A percentile compares a stretch with the other conserved stretches of the same genome.
phyloP scores from a whole-genome alignment of 2,329 filamentous ascomycete species.

The Talaromyces sp. region DNA sequence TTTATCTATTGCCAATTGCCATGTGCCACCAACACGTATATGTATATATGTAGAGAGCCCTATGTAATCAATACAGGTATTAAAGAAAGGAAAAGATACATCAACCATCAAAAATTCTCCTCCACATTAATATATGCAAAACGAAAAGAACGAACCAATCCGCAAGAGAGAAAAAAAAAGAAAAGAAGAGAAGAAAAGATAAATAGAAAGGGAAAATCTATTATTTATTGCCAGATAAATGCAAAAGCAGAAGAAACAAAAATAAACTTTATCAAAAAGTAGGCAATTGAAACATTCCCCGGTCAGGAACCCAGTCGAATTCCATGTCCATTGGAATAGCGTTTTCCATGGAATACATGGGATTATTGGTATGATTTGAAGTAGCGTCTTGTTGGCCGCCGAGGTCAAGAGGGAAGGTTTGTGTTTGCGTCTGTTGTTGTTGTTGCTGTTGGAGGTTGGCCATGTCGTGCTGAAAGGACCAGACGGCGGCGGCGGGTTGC shows the following conservation, averaged over 20 bases:
- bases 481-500: background rate
- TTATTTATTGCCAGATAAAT: background rate
- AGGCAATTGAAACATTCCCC: slow-evolving; percentile 12
- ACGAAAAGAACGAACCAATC: background rate
- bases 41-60: background rate
- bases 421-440: background rate
- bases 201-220: background rate
- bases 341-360: background rate
- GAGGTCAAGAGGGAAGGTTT: background rate
- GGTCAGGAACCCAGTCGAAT: slow-evolving; percentile 14
- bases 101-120: background rate
- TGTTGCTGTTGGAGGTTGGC: background rate
- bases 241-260: background rate
- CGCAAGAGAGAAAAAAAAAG: too few relatives aligned
- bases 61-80: background rate
- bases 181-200: background rate
- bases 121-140: background rate
- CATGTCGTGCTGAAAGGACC: slow-evolving; percentile 4
- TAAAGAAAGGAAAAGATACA: background rate
- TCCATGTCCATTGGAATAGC: slow-evolving; percentile 12
- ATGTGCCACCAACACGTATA: background rate
- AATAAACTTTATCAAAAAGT: slow-evolving; percentile 3
- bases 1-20: background rate
- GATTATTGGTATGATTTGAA: background rate
- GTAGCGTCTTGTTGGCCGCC: background rate